A percentile compares a stretch with the other conserved stretches of the same genome.
These are phyloP conservation scores for Uronychia binucleata DNA, from an alignment of 73 alveolate genomes.

Conservation along the genomic window DNA sequence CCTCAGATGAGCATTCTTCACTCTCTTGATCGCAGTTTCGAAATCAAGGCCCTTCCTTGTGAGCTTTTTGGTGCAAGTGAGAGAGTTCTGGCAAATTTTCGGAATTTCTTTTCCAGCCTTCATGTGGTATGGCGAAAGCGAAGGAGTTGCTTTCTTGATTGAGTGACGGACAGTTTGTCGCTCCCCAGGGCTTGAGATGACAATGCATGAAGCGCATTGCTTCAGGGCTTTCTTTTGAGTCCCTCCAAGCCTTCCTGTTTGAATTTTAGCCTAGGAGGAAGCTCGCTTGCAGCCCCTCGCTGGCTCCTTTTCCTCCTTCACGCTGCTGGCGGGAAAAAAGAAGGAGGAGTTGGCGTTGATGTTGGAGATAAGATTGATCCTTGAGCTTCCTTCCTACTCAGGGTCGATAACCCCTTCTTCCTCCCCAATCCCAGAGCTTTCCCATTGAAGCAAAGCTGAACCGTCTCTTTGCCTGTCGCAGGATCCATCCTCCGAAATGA, in stretches of 20 bases:
- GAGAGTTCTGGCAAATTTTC: neutral
- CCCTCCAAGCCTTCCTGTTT: too few species aligned
- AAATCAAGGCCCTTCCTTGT: neutral
- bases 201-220: too few species aligned
- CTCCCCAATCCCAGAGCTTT: neutral
- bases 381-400: neutral
- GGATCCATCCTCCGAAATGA: neutral
- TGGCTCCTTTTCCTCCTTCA: neutral
- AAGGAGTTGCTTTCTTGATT: neutral
- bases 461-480: neutral
- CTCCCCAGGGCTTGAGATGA: neutral
- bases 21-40: neutral
- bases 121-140: neutral
- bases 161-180: neutral
- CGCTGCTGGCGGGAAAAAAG: neutral
- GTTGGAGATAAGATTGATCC: neutral
- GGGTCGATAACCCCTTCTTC: neutral
- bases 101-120: neutral
- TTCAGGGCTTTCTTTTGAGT: too few species aligned
- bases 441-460: neutral
- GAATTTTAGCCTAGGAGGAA: too few species aligned
- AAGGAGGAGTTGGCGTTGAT: neutral
- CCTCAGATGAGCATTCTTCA: neutral
- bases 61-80: too few species aligned
- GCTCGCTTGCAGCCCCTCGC: too few species aligned